A percentile compares a stretch with the other conserved stretches of the same genome.
phyloP scores from a whole-genome alignment of 1,284 basidiomycete species.

The Meira miltonrushii region DNA sequence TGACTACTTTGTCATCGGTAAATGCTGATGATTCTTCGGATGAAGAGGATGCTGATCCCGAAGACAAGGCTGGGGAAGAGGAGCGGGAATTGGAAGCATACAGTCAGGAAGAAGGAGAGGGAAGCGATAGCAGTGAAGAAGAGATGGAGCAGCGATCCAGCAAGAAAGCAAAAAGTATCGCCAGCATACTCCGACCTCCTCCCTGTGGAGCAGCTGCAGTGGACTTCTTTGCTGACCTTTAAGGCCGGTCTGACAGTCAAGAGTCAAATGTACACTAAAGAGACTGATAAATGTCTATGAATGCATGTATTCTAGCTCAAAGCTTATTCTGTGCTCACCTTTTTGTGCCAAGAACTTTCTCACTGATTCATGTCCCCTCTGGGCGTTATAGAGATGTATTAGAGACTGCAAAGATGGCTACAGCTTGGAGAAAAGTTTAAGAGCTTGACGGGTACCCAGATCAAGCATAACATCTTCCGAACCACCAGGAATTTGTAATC shows the following conservation, averaged over 20 bases:
- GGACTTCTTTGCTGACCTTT: not conserved
- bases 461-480: slow-evolving; percentile 40
- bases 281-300: not conserved
- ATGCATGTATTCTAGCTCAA: not conserved
- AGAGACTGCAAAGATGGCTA: too few relatives aligned
- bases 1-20: not conserved
- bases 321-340: not conserved
- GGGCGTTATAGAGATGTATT: too few relatives aligned
- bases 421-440: slow-evolving; percentile 16
- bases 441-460: slow-evolving; percentile 36
- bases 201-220: not conserved
- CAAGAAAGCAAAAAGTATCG: too few relatives aligned
- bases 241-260: not conserved
- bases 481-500: slow-evolving; percentile 33
- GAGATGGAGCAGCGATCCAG: too few relatives aligned
- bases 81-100: slow-evolving; percentile 8
- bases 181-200: too few relatives aligned
- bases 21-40: slow-evolving; percentile 3
- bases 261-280: not conserved
- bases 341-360: not conserved
- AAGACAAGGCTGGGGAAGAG: slow-evolving; percentile 18
- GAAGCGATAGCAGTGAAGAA: not conserved
- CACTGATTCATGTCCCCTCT: not conserved
- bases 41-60: slow-evolving; percentile 1
- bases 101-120: slow-evolving; percentile 14